Evolutionary conservation across 805 yeast species (phyloP).

Genomic region (Pichia deserticola): DNA sequence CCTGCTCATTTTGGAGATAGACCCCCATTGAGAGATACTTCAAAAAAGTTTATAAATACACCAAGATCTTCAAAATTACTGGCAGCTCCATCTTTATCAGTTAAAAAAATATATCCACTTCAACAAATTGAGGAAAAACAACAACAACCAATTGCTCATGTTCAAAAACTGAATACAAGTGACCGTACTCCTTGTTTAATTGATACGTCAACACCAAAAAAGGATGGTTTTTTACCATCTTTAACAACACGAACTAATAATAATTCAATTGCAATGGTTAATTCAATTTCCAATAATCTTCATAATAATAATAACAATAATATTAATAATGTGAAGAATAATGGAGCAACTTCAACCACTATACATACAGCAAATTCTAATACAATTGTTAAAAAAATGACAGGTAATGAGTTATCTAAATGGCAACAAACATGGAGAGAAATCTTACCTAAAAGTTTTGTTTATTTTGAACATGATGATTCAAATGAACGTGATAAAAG

Average conservation of each 20-base stretch:
- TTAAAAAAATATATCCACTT: not conserved
- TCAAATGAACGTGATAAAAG: conserved; percentile 29
- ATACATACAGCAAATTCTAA: not conserved
- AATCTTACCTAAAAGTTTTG: conserved; percentile 48
- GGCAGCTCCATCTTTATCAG: not conserved
- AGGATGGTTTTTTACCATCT: conserved; percentile 11
- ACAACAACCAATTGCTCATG: not conserved
- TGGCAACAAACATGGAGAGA: conserved; percentile 59
- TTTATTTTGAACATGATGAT: conserved; percentile 47
- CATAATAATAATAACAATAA: not conserved
- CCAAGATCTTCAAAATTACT: not conserved
- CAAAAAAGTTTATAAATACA: conserved; percentile 20
- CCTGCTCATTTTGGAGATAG: conserved; percentile 4
- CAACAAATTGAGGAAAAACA: not conserved
- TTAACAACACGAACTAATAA: conserved; percentile 1
- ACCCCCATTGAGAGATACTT: conserved; percentile 24
- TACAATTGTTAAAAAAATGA: conserved; percentile 20
- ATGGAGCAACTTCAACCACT: no score
- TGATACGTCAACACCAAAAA: conserved; percentile 15
- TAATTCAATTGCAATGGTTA: not conserved
- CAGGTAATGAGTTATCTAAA: conserved; percentile 36
- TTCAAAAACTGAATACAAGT: conserved; percentile 6
- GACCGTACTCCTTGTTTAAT: conserved; percentile 3
- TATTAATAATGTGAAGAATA: not conserved
- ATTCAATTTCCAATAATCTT: not conserved